A percentile compares a stretch with the other conserved stretches of the same genome.
Evolutionary conservation across 2,329 filamentous ascomycete species (phyloP).

Genomic region (Fusarium solani-melongenae): DNA sequence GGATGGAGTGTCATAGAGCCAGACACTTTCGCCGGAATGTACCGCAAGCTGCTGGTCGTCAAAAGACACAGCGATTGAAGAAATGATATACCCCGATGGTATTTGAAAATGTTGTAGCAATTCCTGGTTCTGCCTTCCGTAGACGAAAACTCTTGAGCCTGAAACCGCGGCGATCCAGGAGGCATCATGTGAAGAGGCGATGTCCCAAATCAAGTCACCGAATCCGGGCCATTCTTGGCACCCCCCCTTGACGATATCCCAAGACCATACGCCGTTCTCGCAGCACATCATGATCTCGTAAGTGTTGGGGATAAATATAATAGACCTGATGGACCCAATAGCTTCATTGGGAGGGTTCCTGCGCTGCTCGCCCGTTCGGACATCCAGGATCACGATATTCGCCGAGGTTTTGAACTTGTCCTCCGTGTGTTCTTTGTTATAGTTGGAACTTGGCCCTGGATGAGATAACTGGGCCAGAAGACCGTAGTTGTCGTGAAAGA

Average conservation of each 20-base stretch:
- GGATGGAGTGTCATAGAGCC: not conserved
- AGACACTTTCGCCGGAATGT: not conserved
- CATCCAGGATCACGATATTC: not conserved
- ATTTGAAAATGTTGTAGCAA: not conserved
- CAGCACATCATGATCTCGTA: not conserved
- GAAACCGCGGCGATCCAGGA: not conserved
- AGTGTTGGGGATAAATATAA: not conserved
- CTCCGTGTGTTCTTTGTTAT: too few species aligned
- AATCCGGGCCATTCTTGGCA: not conserved
- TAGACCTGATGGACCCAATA: not conserved
- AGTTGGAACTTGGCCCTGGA: too few species aligned
- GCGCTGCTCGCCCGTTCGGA: not conserved
- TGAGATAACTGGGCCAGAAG: too few species aligned
- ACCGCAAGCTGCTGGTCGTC: not conserved
- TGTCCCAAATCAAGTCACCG: not conserved
- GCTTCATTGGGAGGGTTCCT: not conserved
- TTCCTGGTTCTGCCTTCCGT: not conserved
- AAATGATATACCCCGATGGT: not conserved
- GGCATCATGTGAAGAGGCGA: not conserved
- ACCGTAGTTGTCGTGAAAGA: not conserved
- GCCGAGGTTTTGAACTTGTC: not conserved
- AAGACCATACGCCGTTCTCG: not conserved
- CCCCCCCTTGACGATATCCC: not conserved
- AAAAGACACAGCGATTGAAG: not conserved
- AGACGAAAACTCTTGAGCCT: not conserved